These are phyloP conservation scores for Flagelloscypha sp. DNA, from an alignment of 768 basidiomycete species.

Conservation along the genomic window DNA sequence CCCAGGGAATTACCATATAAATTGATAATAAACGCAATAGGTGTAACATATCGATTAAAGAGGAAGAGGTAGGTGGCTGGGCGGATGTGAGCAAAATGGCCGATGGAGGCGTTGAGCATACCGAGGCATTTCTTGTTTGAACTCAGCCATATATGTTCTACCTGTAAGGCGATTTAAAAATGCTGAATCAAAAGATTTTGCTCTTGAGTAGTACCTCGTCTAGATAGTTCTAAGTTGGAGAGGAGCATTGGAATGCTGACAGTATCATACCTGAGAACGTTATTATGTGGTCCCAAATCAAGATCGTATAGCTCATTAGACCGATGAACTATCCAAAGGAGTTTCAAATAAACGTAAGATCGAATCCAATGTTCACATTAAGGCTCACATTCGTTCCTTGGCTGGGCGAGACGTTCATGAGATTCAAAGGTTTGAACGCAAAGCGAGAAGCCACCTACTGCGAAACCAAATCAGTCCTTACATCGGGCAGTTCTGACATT, in stretches of 20 bases:
- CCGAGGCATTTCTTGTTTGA: conserved; percentile 37
- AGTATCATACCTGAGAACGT: conserved; percentile 40
- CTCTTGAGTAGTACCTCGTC: conserved; percentile 40
- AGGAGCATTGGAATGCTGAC: neutral
- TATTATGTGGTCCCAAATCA: conserved; percentile 43
- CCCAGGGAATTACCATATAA: conserved; percentile 32
- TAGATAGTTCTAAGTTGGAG: neutral
- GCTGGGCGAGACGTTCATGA: too few relatives aligned
- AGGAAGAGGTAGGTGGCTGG: neutral
- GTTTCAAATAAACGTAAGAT: too few relatives aligned
- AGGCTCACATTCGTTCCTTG: too few relatives aligned
- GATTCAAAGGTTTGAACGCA: too few relatives aligned
- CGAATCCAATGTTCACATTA: too few relatives aligned
- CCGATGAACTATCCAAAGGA: conserved; percentile 21
- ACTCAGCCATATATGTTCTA: neutral
- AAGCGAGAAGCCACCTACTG: too few relatives aligned
- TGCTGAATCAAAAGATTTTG: conserved; percentile 37
- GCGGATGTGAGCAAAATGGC: neutral
- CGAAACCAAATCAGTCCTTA: too few relatives aligned
- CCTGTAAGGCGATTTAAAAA: neutral
- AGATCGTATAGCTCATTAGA: conserved; percentile 24
- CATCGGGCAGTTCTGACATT: too few relatives aligned
- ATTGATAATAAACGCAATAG: conserved; percentile 54
- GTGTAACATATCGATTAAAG: conserved; percentile 60
- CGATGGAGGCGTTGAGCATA: conserved; percentile 21